These are phyloP conservation scores for Coniochaeta prunicola DNA, from an alignment of 2,329 filamentous ascomycete genomes.

Conservation along the genomic window DNA sequence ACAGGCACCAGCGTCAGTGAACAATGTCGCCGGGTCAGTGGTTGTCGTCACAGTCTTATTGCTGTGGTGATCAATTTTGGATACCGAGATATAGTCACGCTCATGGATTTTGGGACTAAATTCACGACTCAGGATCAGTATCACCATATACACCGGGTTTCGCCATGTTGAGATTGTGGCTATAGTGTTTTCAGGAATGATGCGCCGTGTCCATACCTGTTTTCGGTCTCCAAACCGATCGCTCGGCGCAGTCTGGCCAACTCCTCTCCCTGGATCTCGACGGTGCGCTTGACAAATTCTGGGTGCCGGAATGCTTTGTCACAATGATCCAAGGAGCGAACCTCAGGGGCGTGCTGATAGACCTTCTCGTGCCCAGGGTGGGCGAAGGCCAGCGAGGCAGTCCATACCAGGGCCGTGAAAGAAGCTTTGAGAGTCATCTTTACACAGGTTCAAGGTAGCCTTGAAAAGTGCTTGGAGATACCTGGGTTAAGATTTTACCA, in stretches of 20 bases:
- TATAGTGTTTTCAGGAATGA: neutral
- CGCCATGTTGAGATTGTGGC: neutral
- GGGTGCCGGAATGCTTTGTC: slow-evolving; percentile 13
- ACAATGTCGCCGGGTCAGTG: slow-evolving; percentile 24
- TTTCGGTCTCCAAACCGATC: slow-evolving; percentile 13
- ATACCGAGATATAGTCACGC: slow-evolving; percentile 21
- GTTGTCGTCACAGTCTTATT: slow-evolving; percentile 19
- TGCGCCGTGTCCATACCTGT: slow-evolving; percentile 3
- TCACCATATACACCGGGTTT: neutral
- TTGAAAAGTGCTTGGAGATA: neutral
- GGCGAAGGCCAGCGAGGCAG: slow-evolving; percentile 13
- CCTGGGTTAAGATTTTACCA: neutral
- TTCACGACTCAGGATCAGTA: neutral
- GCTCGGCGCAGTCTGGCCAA: slow-evolving; percentile 15
- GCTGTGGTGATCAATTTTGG: slow-evolving; percentile 22
- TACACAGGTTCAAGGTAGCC: neutral
- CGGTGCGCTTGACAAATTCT: slow-evolving; percentile 18
- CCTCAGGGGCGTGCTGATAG: slow-evolving; percentile 15
- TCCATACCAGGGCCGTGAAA: slow-evolving; percentile 15
- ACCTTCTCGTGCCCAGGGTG: slow-evolving; percentile 19
- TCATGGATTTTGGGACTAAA: slow-evolving; percentile 13
- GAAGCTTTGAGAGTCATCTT: slow-evolving; percentile 16
- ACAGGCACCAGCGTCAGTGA: slow-evolving; percentile 31
- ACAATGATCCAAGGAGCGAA: slow-evolving; percentile 21
- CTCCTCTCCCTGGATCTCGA: slow-evolving; percentile 19